These are phyloP conservation scores for Myxozyma kluyveri DNA, from an alignment of 805 yeast species.

Conservation along the genomic window DNA sequence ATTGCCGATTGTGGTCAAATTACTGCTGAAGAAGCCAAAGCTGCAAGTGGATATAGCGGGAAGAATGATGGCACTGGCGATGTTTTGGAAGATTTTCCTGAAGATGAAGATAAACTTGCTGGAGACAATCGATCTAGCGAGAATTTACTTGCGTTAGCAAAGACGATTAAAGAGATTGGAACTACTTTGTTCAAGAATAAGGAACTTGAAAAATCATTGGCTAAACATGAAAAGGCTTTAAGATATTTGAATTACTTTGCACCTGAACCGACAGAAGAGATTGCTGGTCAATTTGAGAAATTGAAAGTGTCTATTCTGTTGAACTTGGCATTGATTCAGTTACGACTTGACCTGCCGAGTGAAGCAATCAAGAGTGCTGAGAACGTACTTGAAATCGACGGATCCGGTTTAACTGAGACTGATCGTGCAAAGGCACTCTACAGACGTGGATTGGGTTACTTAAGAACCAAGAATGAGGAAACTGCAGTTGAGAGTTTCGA, in stretches of 20 bases:
- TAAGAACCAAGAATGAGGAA: constrained; percentile 62
- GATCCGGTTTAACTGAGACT: constrained; percentile 51
- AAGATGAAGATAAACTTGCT: constrained; percentile 62
- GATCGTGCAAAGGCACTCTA: constrained; percentile 80
- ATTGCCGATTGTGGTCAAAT: constrained; percentile 76
- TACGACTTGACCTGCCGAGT: constrained; percentile 58
- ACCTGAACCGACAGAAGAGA: constrained; percentile 52
- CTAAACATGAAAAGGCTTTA: constrained; percentile 72
- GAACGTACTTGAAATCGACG: constrained; percentile 62
- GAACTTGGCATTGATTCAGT: constrained; percentile 71
- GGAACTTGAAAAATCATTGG: constrained; percentile 53
- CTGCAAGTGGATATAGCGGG: constrained; percentile 37
- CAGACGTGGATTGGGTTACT: constrained; percentile 77
- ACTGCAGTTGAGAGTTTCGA: constrained; percentile 66
- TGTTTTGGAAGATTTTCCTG: constrained; percentile 67
- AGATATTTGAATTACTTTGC: constrained; percentile 66
- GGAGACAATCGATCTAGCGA: constrained; percentile 54
- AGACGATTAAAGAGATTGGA: constrained; percentile 69
- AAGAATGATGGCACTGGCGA: constrained; percentile 92
- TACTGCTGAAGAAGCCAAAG: constrained; percentile 53
- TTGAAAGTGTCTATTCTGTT: constrained; percentile 61
- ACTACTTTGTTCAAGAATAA: constrained; percentile 71
- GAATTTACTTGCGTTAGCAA: constrained; percentile 65
- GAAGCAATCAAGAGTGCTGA: constrained; percentile 59
- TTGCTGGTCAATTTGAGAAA: constrained; percentile 32